phyloP scores from a whole-genome alignment of 2,329 filamentous ascomycete species.

The Hymenoscyphus albidus region DNA sequence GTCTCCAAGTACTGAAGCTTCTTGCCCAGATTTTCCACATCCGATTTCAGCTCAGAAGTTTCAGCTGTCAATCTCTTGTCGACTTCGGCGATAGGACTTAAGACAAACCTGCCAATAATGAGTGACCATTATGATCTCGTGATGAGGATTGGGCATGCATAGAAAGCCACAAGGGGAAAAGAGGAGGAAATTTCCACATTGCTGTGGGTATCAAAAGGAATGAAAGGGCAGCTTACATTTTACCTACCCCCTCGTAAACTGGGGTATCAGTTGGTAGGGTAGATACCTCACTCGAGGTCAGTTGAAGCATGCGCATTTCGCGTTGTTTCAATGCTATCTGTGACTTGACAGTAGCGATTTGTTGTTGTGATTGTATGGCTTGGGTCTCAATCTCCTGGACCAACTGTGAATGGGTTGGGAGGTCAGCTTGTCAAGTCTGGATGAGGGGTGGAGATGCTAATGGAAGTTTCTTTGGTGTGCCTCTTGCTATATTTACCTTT shows the following conservation, averaged over 20 bases:
- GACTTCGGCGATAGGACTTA: constrained; percentile 67
- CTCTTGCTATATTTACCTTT: constrained; percentile 58
- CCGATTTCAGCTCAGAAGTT: constrained; percentile 68
- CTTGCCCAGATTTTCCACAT: constrained; percentile 79
- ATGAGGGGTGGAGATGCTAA: constrained; percentile 1
- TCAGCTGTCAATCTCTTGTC: constrained; percentile 73
- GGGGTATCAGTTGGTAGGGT: constrained; percentile 70
- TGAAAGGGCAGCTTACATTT: constrained; percentile 65
- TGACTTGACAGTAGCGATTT: constrained; percentile 79
- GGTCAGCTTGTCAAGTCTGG: constrained; percentile 10
- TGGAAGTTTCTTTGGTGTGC: neutral
- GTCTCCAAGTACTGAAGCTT: constrained; percentile 90
- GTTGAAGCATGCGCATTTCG: constrained; percentile 81
- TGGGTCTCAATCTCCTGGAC: constrained; percentile 93
- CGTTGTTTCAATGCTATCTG: constrained; percentile 84
- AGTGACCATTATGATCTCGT: constrained; percentile 17
- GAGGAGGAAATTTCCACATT: neutral
- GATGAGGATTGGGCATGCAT: constrained; percentile 16
- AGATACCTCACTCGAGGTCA: constrained; percentile 82
- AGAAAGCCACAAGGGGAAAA: constrained; percentile 9
- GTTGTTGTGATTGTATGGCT: constrained; percentile 82
- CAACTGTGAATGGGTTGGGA: constrained; percentile 52
- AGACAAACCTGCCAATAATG: constrained; percentile 69
- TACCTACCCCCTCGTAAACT: constrained; percentile 92
- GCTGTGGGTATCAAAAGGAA: constrained; percentile 5